Evolutionary conservation across 495 filamentous ascomycete genomes (phyloP).

Genomic region (Entonaema liquescens): DNA sequence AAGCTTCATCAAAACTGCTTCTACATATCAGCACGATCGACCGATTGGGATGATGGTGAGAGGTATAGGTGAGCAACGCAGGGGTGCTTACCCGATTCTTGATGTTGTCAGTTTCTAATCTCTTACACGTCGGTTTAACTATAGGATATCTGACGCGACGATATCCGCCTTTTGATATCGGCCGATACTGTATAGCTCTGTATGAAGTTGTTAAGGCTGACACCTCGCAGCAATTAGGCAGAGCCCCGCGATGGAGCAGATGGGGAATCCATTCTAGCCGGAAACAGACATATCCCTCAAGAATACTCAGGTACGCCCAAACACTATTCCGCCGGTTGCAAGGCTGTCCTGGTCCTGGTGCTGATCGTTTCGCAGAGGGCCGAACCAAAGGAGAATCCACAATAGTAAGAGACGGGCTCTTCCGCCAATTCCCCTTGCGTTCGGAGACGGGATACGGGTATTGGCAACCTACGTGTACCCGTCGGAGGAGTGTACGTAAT

Average conservation of each 20-base stretch:
- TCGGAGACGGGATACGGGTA: conserved; percentile 3
- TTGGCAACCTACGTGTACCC: neutral
- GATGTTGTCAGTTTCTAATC: neutral
- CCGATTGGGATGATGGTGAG: conserved; percentile 20
- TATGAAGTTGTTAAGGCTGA: conserved; percentile 31
- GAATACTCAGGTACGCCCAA: conserved; percentile 12
- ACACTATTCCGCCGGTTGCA: neutral
- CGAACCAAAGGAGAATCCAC: conserved; percentile 4
- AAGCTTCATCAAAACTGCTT: conserved; percentile 19
- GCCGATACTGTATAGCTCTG: conserved; percentile 15
- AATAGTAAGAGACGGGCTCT: conserved; percentile 3
- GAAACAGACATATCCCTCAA: conserved; percentile 25
- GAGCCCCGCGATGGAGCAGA: conserved; percentile 35
- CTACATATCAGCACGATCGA: conserved; percentile 1
- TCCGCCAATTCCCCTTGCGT: conserved; percentile 9
- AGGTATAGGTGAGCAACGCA: conserved; percentile 7
- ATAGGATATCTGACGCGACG: conserved; percentile 27
- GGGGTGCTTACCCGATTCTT: neutral
- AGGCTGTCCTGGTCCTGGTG: neutral
- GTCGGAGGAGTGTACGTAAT: conserved; percentile 35
- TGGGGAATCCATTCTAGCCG: conserved; percentile 30
- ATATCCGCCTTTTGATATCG: conserved; percentile 8
- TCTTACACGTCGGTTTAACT: conserved; percentile 12
- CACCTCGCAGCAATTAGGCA: conserved; percentile 20
- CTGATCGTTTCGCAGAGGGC: neutral